phyloP scores from a whole-genome alignment of 805 yeast species.

The Metschnikowia continentalis region DNA sequence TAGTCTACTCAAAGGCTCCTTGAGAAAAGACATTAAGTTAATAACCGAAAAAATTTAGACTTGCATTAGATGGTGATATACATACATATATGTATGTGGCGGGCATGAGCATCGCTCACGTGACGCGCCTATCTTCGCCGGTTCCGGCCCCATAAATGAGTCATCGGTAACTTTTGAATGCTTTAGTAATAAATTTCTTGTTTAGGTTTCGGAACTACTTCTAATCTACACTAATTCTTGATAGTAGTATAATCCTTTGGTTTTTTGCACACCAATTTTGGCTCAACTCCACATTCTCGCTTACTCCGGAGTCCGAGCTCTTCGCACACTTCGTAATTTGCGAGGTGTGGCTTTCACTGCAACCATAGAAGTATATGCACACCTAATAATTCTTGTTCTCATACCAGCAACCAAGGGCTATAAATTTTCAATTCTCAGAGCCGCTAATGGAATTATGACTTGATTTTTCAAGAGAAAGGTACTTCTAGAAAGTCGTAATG shows the following conservation, averaged over 20 bases:
- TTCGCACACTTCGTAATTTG: not conserved
- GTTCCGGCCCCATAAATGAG: not conserved
- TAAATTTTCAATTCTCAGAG: not conserved
- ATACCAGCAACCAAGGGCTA: not conserved
- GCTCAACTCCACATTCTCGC: not conserved
- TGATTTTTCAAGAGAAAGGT: not conserved
- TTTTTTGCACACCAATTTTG: not conserved
- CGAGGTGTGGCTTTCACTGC: slow-evolving; percentile 1
- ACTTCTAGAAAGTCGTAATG: not conserved
- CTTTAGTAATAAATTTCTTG: too few species aligned
- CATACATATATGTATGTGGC: not conserved
- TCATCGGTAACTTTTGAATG: not conserved
- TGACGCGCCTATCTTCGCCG: not conserved
- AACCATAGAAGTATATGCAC: not conserved
- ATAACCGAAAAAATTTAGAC: not conserved
- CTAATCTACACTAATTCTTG: not conserved
- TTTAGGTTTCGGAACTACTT: too few species aligned
- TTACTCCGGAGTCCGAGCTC: not conserved
- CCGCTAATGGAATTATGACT: too few species aligned
- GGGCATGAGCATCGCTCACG: slow-evolving; percentile 3
- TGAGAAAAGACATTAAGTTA: slow-evolving; percentile 7
- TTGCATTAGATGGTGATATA: not conserved
- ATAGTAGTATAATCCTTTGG: not conserved
- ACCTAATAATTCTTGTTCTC: too few species aligned
- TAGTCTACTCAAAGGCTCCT: slow-evolving; percentile 15